Evolutionary conservation across 2,329 filamentous ascomycete species (phyloP), one percentile per base, ranked within the genome.

Genomic region (Epichloe aotearoae): DNA sequence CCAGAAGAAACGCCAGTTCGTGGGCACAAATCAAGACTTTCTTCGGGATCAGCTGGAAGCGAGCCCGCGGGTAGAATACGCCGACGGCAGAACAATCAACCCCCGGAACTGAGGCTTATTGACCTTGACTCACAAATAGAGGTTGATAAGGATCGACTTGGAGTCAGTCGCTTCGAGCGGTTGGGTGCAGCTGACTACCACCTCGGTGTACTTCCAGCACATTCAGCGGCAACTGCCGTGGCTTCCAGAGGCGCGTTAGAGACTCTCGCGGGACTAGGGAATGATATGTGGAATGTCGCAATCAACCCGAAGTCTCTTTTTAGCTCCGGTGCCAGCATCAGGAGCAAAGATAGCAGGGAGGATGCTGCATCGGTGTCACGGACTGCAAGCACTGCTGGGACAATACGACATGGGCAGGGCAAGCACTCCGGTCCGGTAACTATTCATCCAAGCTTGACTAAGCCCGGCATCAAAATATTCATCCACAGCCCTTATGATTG

Each of bases 401-500:
- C 56, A 34, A 58, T 61, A 33, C 60, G 62, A 17, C 62, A 64
- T 45, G 57, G 56, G 4, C 54, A 56, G 7, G 55, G 55, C 11
- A 61, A 15, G 46, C 41, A 58, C 40, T 51, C 60, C 6, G 53
- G 56, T 3, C 55, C 61, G 3, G 64, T 65, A 38, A 65, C 70
- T 12, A 69, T 75, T 2, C 75, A 83, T 62, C 67, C 77, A 50
- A 73, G 73, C 58, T 64, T 85, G 56, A 59, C 74, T 57, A 75
- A 80, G 60, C 72, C 72, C 47, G 75, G 78, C 2, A 66, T 75
- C 58, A 76, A 97, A 61, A 86, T 98, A 15, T 96, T 96, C 63
- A 88, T 98, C 40, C 89, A 95, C 61, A 96, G 89, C 59, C 93
- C 93, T 0, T 98, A 94, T 62, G 93, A 98, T 66, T 97, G 90